Evolutionary conservation across 1,284 basidiomycete species (phyloP), one percentile per base, ranked within the genome.

Genomic region (Earliella scabrosa): DNA sequence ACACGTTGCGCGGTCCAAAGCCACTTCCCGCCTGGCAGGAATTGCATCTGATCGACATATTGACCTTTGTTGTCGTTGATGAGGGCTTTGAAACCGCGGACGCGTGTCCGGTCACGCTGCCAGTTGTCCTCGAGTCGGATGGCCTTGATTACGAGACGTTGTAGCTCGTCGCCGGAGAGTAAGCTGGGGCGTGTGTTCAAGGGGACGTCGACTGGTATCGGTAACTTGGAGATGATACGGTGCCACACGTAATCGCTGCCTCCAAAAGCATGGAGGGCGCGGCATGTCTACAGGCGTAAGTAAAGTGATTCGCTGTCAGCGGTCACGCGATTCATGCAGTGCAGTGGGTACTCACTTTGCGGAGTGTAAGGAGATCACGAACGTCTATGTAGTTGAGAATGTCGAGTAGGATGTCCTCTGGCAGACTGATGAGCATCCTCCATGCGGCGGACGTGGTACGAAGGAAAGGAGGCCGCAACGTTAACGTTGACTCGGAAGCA

Each of bases 121-220:
- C 83, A 86, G 58, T 81, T 85, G 38, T 64, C 70, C 43, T 86
- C 81, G 21, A 86, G 71, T 26, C 72, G 77, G 52, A 85, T 66
- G 6, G 82, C 79, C 40, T 70, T 70, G 16, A 79, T 70, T 5
- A 68, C 71, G 34, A 72, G 69, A 13, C 63, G 63, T 50, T 76
- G 74, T 20, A 81, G 63, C 39, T 74, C 61, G 26, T 65, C 57
- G 13, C 71, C 72, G 0, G 72, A 58, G 1, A 80, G 67, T 29
- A 65, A 47, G 23, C 54, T 41, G 3, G 59, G 59, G 45, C 66
- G 53, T 4, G 63, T 58, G 46, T 72, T 67, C 29, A 51, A 56
- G 23, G 74, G 68, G 23, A 77, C 62, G 54, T 77, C 74, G 23
- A 79, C 54, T 8, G 74, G 72, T 3, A 79, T 55, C 26, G 68